Percentiles rank a stretch among this genome's conserved stretches.
phyloP scores from a whole-genome alignment of 768 basidiomycete species.

The Candolleomyces efflorescens region DNA sequence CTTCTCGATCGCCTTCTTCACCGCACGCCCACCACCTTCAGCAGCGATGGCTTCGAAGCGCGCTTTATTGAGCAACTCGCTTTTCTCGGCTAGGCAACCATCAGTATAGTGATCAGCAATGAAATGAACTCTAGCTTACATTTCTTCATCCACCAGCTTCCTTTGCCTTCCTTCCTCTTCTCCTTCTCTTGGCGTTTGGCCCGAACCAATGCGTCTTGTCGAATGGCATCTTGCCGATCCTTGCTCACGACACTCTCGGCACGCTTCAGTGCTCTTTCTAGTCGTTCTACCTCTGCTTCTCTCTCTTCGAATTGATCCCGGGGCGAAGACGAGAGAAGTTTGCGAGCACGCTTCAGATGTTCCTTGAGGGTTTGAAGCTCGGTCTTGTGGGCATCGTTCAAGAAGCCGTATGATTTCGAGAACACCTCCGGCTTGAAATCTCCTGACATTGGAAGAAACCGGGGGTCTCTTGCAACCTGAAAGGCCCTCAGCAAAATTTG shows the following conservation, averaged over 20 bases:
- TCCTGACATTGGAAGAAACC: conserved; percentile 75
- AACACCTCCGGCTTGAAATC: conserved; percentile 63
- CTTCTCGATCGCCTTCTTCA: conserved; percentile 86
- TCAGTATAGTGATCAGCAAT: conserved; percentile 35
- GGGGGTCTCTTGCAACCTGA: conserved; percentile 81
- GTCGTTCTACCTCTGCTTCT: conserved; percentile 60
- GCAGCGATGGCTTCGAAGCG: conserved; percentile 76
- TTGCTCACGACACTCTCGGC: conserved; percentile 74
- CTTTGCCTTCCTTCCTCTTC: conserved; percentile 74
- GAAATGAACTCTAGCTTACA: conserved; percentile 39
- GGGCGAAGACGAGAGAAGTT: conserved; percentile 57
- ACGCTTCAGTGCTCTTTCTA: conserved; percentile 73
- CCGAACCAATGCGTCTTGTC: conserved; percentile 59
- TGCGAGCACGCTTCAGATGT: conserved; percentile 64
- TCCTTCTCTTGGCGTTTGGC: conserved; percentile 55
- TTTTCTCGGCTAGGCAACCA: conserved; percentile 46
- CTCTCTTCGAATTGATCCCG: conserved; percentile 54
- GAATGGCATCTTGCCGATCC: conserved; percentile 64
- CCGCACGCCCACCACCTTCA: conserved; percentile 73
- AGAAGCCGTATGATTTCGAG: conserved; percentile 68
- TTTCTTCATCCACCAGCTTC: conserved; percentile 78
- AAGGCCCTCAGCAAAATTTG: conserved; percentile 1
- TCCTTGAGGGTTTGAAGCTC: conserved; percentile 67
- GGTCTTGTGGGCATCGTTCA: conserved; percentile 55
- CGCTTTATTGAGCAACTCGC: conserved; percentile 65